A percentile compares a stretch with the other conserved stretches of the same genome.
These are phyloP conservation scores for Tylopilus sp. DNA, from an alignment of 1,284 basidiomycete genomes.

Conservation along the genomic window DNA sequence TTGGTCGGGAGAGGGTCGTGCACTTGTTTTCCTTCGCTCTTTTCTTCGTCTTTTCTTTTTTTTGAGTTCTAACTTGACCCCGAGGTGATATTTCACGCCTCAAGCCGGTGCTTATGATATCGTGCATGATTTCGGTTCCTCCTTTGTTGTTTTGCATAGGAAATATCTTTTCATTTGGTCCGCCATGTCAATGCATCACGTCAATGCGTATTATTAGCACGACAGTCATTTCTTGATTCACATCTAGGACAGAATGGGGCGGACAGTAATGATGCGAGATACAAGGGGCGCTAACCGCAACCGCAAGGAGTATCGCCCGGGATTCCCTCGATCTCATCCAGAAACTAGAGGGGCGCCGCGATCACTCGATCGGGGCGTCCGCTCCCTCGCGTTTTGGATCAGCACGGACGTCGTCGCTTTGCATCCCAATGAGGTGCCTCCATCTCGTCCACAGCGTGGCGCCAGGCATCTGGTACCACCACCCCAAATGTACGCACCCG, in stretches of 20 bases:
- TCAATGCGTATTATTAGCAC: conserved; percentile 21
- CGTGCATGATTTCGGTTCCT: conserved; percentile 3
- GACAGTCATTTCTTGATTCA: conserved; percentile 8
- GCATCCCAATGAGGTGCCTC: conserved; percentile 25
- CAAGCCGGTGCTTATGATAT: conserved; percentile 6
- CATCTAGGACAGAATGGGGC: conserved; percentile 16
- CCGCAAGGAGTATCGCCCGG: neutral
- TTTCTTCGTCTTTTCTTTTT: no score
- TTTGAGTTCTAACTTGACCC: conserved; percentile 12
- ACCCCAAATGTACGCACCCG: conserved; percentile 57
- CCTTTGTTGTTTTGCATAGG: conserved; percentile 30
- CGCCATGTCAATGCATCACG: conserved; percentile 28
- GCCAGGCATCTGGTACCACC: conserved; percentile 49
- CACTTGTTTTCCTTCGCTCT: neutral
- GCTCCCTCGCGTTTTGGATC: conserved; percentile 56
- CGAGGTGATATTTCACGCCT: neutral
- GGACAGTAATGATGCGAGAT: neutral
- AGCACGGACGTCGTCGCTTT: conserved; percentile 46
- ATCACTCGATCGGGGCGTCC: conserved; percentile 36
- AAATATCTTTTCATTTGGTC: conserved; percentile 10
- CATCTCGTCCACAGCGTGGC: conserved; percentile 42
- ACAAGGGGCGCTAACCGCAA: no score
- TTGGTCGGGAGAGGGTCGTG: neutral
- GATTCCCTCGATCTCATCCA: conserved; percentile 10
- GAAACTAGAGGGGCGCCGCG: conserved; percentile 21